These are phyloP conservation scores for Chaetoceros muelleri DNA, from an alignment of 108 stramenopile species.

Conservation along the genomic window DNA sequence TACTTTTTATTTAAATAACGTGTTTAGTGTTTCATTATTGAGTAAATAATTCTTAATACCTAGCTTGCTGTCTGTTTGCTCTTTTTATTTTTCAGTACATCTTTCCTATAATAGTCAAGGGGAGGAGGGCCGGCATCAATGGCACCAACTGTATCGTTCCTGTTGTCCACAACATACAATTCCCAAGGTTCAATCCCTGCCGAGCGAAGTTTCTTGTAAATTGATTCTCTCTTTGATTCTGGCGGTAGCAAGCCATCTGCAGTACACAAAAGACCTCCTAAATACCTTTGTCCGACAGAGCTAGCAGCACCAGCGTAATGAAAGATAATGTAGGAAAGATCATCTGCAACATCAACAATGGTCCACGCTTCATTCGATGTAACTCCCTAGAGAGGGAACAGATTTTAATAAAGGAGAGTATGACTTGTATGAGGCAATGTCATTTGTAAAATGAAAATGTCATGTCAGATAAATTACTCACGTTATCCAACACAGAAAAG, in stretches of 20 bases:
- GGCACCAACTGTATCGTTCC: constrained; percentile 26
- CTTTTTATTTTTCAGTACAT: constrained; percentile 15
- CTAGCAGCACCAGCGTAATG: constrained; percentile 92
- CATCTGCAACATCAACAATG: constrained; percentile 82
- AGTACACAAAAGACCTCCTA: constrained; percentile 85
- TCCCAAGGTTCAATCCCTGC: constrained; percentile 89
- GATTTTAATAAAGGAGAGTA: no score
- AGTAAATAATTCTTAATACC: background rate
- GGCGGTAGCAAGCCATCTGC: constrained; percentile 76
- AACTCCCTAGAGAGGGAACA: no score
- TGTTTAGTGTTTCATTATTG: constrained; percentile 17
- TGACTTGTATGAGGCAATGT: no score
- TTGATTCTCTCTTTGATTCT: constrained; percentile 2
- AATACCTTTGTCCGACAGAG: constrained; percentile 81
- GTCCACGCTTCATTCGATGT: constrained; percentile 82
- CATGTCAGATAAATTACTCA: constrained; percentile 41
- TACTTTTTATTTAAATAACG: background rate
- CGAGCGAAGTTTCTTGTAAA: constrained; percentile 45
- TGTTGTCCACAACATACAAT: constrained; percentile 62
- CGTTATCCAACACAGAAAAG: constrained; percentile 86
- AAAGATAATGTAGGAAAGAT: constrained; percentile 84
- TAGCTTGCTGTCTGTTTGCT: background rate
- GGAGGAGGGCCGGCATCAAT: constrained; percentile 63
- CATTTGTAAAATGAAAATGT: no score
- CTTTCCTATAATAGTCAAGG: constrained; percentile 55